Evolutionary conservation across 768 basidiomycete genomes (phyloP), one percentile per base, ranked within the genome.

Genomic region (Panaeolus papilionaceus): DNA sequence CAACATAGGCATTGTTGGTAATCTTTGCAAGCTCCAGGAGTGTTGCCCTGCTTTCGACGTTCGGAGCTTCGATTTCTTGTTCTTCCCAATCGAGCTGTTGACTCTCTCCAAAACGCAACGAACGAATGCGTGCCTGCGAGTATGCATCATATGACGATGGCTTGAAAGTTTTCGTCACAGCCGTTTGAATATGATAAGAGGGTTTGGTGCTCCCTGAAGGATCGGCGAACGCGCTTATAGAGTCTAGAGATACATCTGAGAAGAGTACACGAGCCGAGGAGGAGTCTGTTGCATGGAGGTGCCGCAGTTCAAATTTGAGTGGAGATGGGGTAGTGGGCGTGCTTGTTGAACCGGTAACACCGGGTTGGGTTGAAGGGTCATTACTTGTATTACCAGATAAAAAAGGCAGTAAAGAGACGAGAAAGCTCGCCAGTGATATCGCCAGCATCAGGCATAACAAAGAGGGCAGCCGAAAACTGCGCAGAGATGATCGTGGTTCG

Each of bases 11-110:
- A 75, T 99, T 95, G 73, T 91, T 93, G 45, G 94, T 88, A 94
- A 99, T 98, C 87, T 95, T 98, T 10, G 96, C 97, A 61, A 99
- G 85, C 67, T 88, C 81, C 39, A 93, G 82, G 38, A 99, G 79
- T 2, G 93, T 92, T 69, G 90, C 87, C 49, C 94, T 83, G 63
- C 86, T 88, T 72, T 89, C 88, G 23, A 93, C 85, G 77, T 98
- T 89, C 2, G 97, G 97, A 0, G 82, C 92, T 2, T 81, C 64
- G 0, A 94, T 81, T 67, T 92, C 90, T 6, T 89, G 87, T 73
- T 92, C 91, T 9, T 91, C 86, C 96, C 96, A 98, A 7, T 78
- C 77, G 38, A 88, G 72, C 45, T 70, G 70, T 62, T 82, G 75
- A 66, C 80, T 86, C 65, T 89, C 83, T 5, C 82, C 82, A 69